Base-by-base conservation (phyloP, 371 early-diverging fungal species). In the Mortierella sp. region DNA sequence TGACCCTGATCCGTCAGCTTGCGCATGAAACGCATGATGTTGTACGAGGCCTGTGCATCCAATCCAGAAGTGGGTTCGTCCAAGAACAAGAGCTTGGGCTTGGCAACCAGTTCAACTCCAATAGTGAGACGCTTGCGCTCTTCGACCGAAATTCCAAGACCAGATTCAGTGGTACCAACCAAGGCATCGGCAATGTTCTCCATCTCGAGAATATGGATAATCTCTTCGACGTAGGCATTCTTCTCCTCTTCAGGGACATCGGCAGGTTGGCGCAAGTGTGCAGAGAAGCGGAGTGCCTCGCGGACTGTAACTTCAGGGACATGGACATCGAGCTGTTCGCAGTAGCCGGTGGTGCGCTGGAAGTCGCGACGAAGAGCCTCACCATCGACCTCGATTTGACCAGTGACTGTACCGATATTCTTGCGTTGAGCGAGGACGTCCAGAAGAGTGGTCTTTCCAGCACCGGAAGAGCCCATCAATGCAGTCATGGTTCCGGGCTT, bases 61-160 rank as follows among this genome's bases (percentile, higher is more conserved):
- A 80, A 81, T 56, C 94, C 94, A 53, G 92, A 92, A 6, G 94
- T 94, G 47, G 94, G 95, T 65, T 95, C 95, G 73, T 95, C 95
- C 61, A 94, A 80, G 86, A 93, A 93, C 23, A 94, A 82, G 47
- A 94, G 82, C 65, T 85, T 85, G 57, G 93, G 93, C 71, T 87
- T 86, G 45, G 91, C 87, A 3, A 94, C 91, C 45, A 95, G 82
- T 78, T 94, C 91, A 26, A 90, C 82, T 41, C 82, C 87, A 58
- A 86, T 87, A 21, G 84, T 83, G 64, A 86, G 59, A 23, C 85
- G 85, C 79, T 86, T 85, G 65, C 86, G 86, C 69, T 86, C 87
- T 31, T 82, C 85, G 21, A 82, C 80, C n/a, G 84, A 84, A 43
- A 87, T 82, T 7, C 87, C 87, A 31, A 71, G 61, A 64, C 81